Percentiles rank a stretch among this genome's conserved stretches.
phyloP scores from a whole-genome alignment of 73 alveolate genomes.

The Paramecium tetraurelia region DNA sequence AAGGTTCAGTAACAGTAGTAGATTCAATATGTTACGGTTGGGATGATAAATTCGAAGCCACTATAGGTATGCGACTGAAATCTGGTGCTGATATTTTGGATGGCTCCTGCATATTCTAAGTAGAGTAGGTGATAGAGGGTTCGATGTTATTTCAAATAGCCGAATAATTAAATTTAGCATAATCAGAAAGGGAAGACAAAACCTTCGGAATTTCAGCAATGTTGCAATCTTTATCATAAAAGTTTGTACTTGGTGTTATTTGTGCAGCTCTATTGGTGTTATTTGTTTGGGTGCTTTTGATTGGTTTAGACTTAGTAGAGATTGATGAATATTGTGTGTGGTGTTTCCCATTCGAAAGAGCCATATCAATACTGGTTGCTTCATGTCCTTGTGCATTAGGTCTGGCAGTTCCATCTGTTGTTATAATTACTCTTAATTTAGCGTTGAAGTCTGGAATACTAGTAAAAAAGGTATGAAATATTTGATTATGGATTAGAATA shows the following conservation, averaged over 20 bases:
- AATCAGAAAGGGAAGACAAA: constrained; percentile 59
- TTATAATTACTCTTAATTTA: constrained; percentile 93
- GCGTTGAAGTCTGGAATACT: constrained; percentile 86
- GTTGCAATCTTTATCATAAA: constrained; percentile 6
- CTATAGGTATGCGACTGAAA: constrained; percentile 35
- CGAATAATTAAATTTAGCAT: constrained; percentile 48
- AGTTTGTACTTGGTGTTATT: constrained; percentile 52
- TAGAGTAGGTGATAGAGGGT: constrained; percentile 36
- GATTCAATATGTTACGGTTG: constrained; percentile 60
- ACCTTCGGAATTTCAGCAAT: constrained; percentile 66
- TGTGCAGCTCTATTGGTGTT: constrained; percentile 71
- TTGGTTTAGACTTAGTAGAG: constrained; percentile 61
- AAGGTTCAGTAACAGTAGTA: constrained; percentile 53
- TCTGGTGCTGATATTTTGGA: constrained; percentile 56
- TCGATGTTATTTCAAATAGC: constrained; percentile 50
- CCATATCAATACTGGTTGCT: constrained; percentile 50
- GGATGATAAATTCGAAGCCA: constrained; percentile 56
- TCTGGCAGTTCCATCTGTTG: constrained; percentile 98
- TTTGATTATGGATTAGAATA: constrained; percentile 12
- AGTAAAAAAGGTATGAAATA: constrained; percentile 81
- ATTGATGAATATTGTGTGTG: constrained; percentile 59
- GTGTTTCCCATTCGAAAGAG: constrained; percentile 59
- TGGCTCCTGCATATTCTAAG: constrained; percentile 39
- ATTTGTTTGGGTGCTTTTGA: constrained; percentile 80
- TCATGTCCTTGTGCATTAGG: constrained; percentile 97